Percentiles rank a stretch among this genome's conserved stretches.
Conservation (phyloP, 345 rosid genomes). For the Hirschfeldia incana region DNA sequence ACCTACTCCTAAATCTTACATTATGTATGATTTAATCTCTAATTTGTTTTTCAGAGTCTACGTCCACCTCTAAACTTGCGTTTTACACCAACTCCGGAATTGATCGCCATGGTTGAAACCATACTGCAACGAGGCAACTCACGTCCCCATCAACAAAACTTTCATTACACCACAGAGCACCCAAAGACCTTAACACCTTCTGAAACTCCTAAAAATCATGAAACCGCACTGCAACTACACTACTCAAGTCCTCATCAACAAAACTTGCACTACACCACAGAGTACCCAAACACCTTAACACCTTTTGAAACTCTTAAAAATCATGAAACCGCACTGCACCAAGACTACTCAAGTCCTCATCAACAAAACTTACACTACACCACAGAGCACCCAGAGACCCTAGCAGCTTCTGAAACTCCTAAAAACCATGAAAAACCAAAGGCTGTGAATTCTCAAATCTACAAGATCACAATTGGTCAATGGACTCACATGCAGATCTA, state of each 20-base stretch:
- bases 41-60: neutral
- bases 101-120: neutral
- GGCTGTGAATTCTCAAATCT: constrained; percentile 9
- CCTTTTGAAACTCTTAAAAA: neutral
- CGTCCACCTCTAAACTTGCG: neutral
- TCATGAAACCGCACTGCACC: neutral
- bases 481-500: neutral
- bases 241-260: neutral
- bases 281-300: neutral
- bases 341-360: neutral
- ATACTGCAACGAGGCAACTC: neutral
- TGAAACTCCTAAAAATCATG: neutral
- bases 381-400: neutral
- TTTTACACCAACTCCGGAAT: neutral
- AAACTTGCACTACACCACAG: neutral
- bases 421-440: neutral
- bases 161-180: neutral
- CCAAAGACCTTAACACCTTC: neutral
- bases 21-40: neutral
- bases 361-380: neutral
- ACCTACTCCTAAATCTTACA: neutral
- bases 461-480: constrained; percentile 13
- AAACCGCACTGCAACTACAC: neutral
- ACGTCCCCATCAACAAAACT: neutral
- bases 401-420: neutral